phyloP scores from a whole-genome alignment of 2,329 filamentous ascomycete species.

The Graphiopsis chlorocephala region DNA sequence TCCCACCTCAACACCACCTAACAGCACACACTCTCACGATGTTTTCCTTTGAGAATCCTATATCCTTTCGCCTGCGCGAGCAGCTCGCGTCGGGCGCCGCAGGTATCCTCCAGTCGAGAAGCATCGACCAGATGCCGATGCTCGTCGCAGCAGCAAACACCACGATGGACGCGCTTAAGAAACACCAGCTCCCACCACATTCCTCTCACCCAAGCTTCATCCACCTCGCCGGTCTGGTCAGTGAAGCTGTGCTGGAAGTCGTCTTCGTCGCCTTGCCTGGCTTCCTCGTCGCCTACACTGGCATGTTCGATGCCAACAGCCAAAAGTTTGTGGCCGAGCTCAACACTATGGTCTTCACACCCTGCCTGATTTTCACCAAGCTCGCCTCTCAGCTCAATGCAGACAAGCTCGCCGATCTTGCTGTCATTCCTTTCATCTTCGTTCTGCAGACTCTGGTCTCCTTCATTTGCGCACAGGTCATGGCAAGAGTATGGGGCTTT shows the following conservation, averaged over 20 bases:
- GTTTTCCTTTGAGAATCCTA: slow-evolving; percentile 11
- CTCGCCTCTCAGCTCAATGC: slow-evolving; percentile 90
- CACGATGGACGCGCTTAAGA: slow-evolving; percentile 31
- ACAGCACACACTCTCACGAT: neutral
- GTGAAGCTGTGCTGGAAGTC: slow-evolving; percentile 91
- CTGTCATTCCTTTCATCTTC: slow-evolving; percentile 94
- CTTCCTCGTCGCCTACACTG: slow-evolving; percentile 84
- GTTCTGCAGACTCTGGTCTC: slow-evolving; percentile 82
- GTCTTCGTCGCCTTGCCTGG: slow-evolving; percentile 92
- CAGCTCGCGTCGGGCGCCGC: slow-evolving; percentile 24
- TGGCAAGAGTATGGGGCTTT: slow-evolving; percentile 76
- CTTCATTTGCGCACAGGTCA: slow-evolving; percentile 68
- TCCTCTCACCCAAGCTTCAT: slow-evolving; percentile 61
- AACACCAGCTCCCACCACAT: slow-evolving; percentile 27
- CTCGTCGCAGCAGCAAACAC: slow-evolving; percentile 32
- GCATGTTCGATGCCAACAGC: slow-evolving; percentile 91
- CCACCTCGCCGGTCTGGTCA: slow-evolving; percentile 77
- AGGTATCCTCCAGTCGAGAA: slow-evolving; percentile 40
- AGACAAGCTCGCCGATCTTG: slow-evolving; percentile 83
- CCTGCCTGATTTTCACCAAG: slow-evolving; percentile 96
- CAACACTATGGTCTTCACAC: slow-evolving; percentile 94
- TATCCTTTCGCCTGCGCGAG: slow-evolving; percentile 41
- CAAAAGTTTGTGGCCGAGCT: slow-evolving; percentile 97
- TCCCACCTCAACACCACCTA: neutral
- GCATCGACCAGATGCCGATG: slow-evolving; percentile 28